Conservation (phyloP, 495 filamentous ascomycete genomes). For the Talaromyces borbonicus region DNA sequence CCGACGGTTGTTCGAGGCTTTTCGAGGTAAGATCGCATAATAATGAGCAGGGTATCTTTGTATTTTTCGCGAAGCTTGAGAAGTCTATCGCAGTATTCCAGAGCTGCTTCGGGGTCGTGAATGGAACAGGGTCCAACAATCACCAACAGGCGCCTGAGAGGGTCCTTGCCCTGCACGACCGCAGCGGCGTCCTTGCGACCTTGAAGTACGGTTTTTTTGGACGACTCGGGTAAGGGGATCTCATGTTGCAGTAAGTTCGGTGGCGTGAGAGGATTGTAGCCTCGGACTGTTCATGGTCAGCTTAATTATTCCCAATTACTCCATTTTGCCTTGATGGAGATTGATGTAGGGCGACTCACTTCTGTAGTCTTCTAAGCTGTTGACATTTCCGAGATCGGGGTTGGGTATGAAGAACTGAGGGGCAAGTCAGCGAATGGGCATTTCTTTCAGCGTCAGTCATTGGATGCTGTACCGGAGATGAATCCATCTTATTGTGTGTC, state of each 20-base stretch:
- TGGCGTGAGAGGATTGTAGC: conserved; percentile 88
- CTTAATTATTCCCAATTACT: neutral
- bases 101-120: conserved; percentile 84
- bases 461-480: too few relatives aligned
- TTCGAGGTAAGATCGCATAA: conserved; percentile 98
- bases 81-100: conserved; percentile 87
- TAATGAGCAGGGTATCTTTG: conserved; percentile 78
- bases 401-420: conserved; percentile 92
- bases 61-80: conserved; percentile 80
- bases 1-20: conserved; percentile 98
- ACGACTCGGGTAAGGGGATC: conserved; percentile 68
- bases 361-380: conserved; percentile 79
- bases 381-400: conserved; percentile 73
- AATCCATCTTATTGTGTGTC: too few relatives aligned
- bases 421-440: too few relatives aligned
- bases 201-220: conserved; percentile 67
- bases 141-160: conserved; percentile 70
- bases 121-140: conserved; percentile 96
- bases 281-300: conserved; percentile 52
- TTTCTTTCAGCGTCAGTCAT: too few relatives aligned
- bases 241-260: conserved; percentile 95
- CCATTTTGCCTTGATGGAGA: neutral
- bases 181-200: conserved; percentile 74
- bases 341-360: conserved; percentile 47
- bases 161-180: conserved; percentile 71